Evolutionary conservation across 495 filamentous ascomycete genomes (phyloP), one percentile per base, ranked within the genome.

Genomic region (Polyplosphaeria fusca): DNA sequence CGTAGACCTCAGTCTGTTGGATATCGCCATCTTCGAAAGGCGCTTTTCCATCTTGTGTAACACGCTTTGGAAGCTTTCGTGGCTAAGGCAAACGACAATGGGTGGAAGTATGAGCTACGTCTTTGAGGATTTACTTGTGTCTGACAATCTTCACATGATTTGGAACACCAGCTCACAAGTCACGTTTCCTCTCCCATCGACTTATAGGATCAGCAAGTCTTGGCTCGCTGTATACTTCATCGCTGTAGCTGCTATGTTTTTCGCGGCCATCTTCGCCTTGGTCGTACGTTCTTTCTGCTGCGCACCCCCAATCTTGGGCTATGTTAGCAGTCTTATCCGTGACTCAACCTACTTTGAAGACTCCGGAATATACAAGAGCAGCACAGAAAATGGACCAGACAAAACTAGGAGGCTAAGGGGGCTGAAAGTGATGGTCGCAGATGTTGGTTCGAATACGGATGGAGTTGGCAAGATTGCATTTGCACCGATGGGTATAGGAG

Each of bases 401-500:
- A n/a, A 20, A 18, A 42, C 13, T 18, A 42, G 19, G 16, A 42
- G 39, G 19, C 39, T 42, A 20, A 20, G 39, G 5, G 19, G 19
- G 16, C 39, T 42, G 19, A 13, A 18, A 19, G 39, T 42, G 9
- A 42, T 42, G 39, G 16, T 42, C 19, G 39, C 39, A n/a, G 39
- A 42, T 42, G 39, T 42, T 19, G 16, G 16, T n/a, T 7, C 5
- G 5, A 20, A 42, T n/a, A 18, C 39, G 16, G 39, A 42, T 5
- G 39, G 39, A 18, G 13, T 18, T 42, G 39, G 39, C 39, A 42
- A 42, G 39, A 42, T 42, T 42, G 39, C 39, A 42, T 42, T 42
- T 19, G 39, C 39, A 9, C 39, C 39, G 19, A 18, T 42, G 11
- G 39, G 39, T 5, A 42, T 42, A 11, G 39, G 39, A 5, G 19